phyloP scores from a whole-genome alignment of 1,139 yeast genomes.

The Pichia sp. region DNA sequence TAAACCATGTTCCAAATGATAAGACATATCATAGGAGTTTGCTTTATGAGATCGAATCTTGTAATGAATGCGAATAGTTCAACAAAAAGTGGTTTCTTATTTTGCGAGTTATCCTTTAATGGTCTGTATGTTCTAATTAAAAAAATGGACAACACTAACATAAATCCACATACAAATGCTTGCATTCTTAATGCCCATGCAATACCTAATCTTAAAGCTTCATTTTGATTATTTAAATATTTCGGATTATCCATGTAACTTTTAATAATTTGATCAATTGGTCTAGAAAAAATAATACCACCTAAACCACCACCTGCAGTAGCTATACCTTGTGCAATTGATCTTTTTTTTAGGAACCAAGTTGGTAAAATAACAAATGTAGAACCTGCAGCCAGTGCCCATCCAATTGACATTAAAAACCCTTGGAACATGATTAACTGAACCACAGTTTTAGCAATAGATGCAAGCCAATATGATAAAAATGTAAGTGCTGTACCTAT shows the following conservation, averaged over 20 bases:
- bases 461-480: slow-evolving; percentile 56
- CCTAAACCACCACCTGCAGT: slow-evolving; percentile 60
- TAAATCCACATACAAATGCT: slow-evolving; percentile 38
- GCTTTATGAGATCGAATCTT: slow-evolving; percentile 13
- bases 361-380: slow-evolving; percentile 49
- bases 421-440: slow-evolving; percentile 71
- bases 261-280: slow-evolving; percentile 37
- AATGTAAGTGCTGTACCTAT: slow-evolving; percentile 50
- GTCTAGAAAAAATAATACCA: slow-evolving; percentile 38
- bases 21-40: slow-evolving; percentile 37
- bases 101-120: slow-evolving; percentile 26
- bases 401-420: slow-evolving; percentile 54
- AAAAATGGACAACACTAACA: slow-evolving; percentile 33
- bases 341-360: slow-evolving; percentile 55
- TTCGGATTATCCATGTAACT: slow-evolving; percentile 9
- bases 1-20: slow-evolving; percentile 53
- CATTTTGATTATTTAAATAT: slow-evolving; percentile 9
- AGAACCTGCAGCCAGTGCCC: slow-evolving; percentile 56
- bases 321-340: slow-evolving; percentile 51
- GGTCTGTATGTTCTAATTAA: slow-evolving; percentile 44
- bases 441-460: slow-evolving; percentile 53
- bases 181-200: slow-evolving; percentile 64
- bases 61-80: slow-evolving; percentile 16
- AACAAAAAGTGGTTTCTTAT: slow-evolving; percentile 14
- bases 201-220: slow-evolving; percentile 46